A percentile compares a stretch with the other conserved stretches of the same genome.
Evolutionary conservation across 2,329 filamentous ascomycete species (phyloP).

Genomic region (Xylaria sp.): DNA sequence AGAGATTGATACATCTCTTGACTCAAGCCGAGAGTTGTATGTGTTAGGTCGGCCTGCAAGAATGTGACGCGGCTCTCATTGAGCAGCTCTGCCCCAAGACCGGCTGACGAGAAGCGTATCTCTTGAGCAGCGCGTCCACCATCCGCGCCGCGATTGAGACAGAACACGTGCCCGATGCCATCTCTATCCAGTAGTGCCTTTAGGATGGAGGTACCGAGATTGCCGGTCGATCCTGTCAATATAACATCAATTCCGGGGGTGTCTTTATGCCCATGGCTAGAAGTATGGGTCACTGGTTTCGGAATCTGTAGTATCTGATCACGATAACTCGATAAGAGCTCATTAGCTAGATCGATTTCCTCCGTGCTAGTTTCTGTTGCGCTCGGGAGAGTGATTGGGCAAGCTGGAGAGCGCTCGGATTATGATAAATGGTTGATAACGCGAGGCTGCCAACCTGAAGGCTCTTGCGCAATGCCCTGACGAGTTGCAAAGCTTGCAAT

Average conservation of each 20-base stretch:
- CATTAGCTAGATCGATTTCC: constrained; percentile 31
- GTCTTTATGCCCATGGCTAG: not conserved
- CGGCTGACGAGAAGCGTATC: constrained; percentile 23
- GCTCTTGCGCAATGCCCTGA: constrained; percentile 24
- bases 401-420: constrained; percentile 35
- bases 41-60: constrained; percentile 37
- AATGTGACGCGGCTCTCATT: constrained; percentile 38
- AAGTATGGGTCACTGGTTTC: not conserved
- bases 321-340: constrained; percentile 35
- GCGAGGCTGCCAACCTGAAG: constrained; percentile 12
- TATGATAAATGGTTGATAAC: constrained; percentile 34
- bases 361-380: not conserved
- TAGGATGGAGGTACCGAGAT: constrained; percentile 44
- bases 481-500: constrained; percentile 31
- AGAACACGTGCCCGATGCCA: constrained; percentile 43
- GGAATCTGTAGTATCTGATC: constrained; percentile 22
- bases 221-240: constrained; percentile 48
- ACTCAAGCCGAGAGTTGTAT: constrained; percentile 37
- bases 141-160: constrained; percentile 43
- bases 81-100: constrained; percentile 15
- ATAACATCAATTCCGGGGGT: constrained; percentile 34
- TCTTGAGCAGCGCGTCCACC: constrained; percentile 33
- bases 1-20: constrained; percentile 32
- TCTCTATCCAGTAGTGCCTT: constrained; percentile 33
- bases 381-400: constrained; percentile 25